These are phyloP conservation scores for Fusarium dimerum DNA, from an alignment of 2,329 filamentous ascomycete genomes.

Conservation along the genomic window DNA sequence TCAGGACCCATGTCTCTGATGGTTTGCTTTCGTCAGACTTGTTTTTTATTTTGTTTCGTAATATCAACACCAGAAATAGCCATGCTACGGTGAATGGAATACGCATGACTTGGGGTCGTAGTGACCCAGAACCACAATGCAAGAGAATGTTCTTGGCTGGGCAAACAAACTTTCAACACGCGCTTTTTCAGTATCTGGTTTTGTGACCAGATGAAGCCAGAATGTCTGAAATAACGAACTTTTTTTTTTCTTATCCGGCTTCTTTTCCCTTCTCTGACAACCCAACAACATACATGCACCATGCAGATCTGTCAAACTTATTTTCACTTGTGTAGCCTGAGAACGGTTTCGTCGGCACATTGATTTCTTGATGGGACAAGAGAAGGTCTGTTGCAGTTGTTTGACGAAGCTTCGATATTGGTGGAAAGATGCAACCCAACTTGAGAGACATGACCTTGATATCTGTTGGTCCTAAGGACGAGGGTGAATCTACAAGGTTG, in stretches of 20 bases:
- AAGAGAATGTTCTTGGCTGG: neutral
- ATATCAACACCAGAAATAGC: constrained; percentile 13
- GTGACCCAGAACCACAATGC: constrained; percentile 3
- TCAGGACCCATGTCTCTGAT: neutral
- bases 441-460: too few species aligned
- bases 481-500: too few species aligned
- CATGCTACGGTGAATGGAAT: neutral
- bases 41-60: constrained; percentile 14
- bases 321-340: too few species aligned
- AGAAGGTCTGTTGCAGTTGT: constrained; percentile 9
- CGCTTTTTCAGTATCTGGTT: too few species aligned
- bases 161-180: too few species aligned
- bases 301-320: neutral
- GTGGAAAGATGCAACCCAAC: constrained; percentile 5
- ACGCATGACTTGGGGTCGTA: constrained; percentile 11
- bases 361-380: constrained; percentile 10
- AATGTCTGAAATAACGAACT: too few species aligned
- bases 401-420: constrained; percentile 20
- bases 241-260: too few species aligned
- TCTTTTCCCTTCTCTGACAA: neutral
- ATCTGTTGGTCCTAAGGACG: too few species aligned
- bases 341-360: too few species aligned
- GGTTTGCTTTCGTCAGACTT: neutral
- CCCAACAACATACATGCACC: too few species aligned
- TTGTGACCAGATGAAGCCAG: too few species aligned